Conservation (phyloP, 1,284 basidiomycete species). For the Amylostereum areolatum region DNA sequence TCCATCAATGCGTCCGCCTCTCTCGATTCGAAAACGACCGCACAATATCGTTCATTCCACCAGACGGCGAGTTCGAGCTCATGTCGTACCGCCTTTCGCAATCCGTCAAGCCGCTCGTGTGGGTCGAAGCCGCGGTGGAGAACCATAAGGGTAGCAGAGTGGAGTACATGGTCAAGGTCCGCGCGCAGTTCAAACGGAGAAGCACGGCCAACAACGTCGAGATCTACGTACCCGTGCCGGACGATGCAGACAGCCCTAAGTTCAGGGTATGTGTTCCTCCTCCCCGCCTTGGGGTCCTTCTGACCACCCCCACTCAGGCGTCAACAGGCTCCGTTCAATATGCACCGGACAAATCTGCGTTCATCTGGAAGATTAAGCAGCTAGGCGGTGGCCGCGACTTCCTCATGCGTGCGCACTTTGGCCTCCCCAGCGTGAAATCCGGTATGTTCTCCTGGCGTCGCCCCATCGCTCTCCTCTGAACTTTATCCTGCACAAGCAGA, state of each 20-base stretch:
- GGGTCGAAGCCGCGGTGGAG: slow-evolving; percentile 97
- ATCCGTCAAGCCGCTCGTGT: slow-evolving; percentile 95
- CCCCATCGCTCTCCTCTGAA: neutral
- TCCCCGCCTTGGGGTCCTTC: neutral
- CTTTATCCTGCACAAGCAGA: slow-evolving; percentile 49
- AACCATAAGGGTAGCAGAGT: slow-evolving; percentile 90
- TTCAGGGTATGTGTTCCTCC: slow-evolving; percentile 67
- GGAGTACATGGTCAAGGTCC: slow-evolving; percentile 98
- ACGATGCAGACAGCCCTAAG: slow-evolving; percentile 97
- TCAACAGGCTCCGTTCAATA: slow-evolving; percentile 92
- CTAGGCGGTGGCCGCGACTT: slow-evolving; percentile 90
- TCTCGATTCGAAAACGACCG: slow-evolving; percentile 98
- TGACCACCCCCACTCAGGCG: slow-evolving; percentile 42
- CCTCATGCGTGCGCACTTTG: slow-evolving; percentile 95
- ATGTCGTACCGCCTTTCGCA: slow-evolving; percentile 97
- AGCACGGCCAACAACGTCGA: slow-evolving; percentile 99
- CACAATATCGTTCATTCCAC: slow-evolving; percentile 98
- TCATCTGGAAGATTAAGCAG: slow-evolving; percentile 98
- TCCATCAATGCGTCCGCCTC: slow-evolving; percentile 99
- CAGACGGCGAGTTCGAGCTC: slow-evolving; percentile 97
- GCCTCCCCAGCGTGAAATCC: slow-evolving; percentile 82
- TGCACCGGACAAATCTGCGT: slow-evolving; percentile 92
- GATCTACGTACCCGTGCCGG: slow-evolving; percentile 96
- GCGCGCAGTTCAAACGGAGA: slow-evolving; percentile 95
- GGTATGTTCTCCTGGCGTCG: slow-evolving; percentile 41